Percentiles rank a stretch among this genome's conserved stretches.
Conservation (phyloP, 495 filamentous ascomycete species). For the Alectoria sarmentosa region DNA sequence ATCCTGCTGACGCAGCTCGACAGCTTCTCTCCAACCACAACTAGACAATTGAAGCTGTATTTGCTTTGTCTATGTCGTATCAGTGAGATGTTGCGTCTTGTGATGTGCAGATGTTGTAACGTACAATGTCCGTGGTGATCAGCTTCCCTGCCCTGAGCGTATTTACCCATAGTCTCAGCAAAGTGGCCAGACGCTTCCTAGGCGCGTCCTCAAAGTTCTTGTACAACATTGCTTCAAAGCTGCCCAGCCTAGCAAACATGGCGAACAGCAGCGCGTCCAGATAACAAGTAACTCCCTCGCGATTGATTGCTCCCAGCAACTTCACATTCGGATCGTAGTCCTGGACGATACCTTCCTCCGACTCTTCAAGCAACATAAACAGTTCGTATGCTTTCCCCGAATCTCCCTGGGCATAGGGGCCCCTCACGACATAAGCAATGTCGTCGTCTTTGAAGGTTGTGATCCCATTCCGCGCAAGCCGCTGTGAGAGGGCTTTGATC, state of each 20-base stretch:
- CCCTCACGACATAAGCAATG: constrained; percentile 60
- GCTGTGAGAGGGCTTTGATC: constrained; percentile 49
- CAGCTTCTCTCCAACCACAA: constrained; percentile 88
- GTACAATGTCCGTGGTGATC: constrained; percentile 78
- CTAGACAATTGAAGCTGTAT: constrained; percentile 76
- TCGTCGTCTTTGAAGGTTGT: constrained; percentile 52
- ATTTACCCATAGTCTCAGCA: constrained; percentile 89
- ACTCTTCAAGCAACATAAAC: constrained; percentile 65
- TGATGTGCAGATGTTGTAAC: constrained; percentile 23
- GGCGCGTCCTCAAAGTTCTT: constrained; percentile 62
- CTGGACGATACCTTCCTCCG: constrained; percentile 72
- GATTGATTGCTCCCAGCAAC: constrained; percentile 82
- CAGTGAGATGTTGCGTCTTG: background rate
- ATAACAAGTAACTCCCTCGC: constrained; percentile 82
- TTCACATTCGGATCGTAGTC: constrained; percentile 60
- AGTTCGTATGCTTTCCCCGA: constrained; percentile 67
- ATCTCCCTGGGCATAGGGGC: constrained; percentile 59
- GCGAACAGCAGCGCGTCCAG: constrained; percentile 89
- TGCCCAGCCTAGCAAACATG: constrained; percentile 86
- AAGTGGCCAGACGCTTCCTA: constrained; percentile 60
- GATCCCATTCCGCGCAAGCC: constrained; percentile 46
- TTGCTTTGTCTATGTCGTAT: constrained; percentile 56
- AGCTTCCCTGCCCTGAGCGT: constrained; percentile 77
- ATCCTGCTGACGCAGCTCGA: constrained; percentile 73
- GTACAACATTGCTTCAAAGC: constrained; percentile 85